phyloP scores from a whole-genome alignment of 2,329 filamentous ascomycete species.

The Arthrobotrys megalospora region DNA sequence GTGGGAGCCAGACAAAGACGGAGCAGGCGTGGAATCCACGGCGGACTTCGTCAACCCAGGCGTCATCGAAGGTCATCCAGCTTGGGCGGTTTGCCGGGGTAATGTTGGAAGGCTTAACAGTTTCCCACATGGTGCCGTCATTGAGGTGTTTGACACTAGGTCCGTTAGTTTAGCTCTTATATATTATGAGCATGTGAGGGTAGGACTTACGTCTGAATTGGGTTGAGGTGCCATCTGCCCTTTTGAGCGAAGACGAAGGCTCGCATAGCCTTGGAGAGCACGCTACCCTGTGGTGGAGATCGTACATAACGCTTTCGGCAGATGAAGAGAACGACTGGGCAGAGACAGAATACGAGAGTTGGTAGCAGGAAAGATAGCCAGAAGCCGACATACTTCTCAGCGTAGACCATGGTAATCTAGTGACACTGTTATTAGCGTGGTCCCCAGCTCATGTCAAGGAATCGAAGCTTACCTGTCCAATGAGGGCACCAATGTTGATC shows the following conservation, averaged over 20 bases:
- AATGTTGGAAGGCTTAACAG: constrained; percentile 77
- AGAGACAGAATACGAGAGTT: constrained; percentile 76
- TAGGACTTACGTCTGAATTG: constrained; percentile 71
- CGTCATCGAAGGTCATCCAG: constrained; percentile 88
- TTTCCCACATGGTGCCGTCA: constrained; percentile 76
- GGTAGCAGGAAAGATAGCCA: constrained; percentile 80
- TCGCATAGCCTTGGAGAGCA: constrained; percentile 77
- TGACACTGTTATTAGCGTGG: not conserved
- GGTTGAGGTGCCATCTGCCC: constrained; percentile 76
- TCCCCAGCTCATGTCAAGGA: constrained; percentile 65
- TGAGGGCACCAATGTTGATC: constrained; percentile 77
- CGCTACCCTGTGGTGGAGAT: constrained; percentile 79
- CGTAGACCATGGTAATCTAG: constrained; percentile 78
- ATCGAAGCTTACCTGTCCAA: constrained; percentile 64
- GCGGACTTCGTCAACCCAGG: constrained; percentile 83
- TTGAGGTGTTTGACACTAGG: constrained; percentile 71
- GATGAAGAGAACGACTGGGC: constrained; percentile 75
- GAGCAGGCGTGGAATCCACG: constrained; percentile 78
- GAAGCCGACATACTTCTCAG: constrained; percentile 82
- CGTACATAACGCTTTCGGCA: constrained; percentile 76
- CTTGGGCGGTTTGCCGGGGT: constrained; percentile 72
- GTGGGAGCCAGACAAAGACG: constrained; percentile 74
- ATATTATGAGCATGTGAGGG: not conserved
- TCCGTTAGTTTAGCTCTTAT: not conserved
- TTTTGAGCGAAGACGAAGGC: constrained; percentile 76